phyloP scores from a whole-genome alignment of 169 alveolate genomes.

The Plasmodium blacklocki region DNA sequence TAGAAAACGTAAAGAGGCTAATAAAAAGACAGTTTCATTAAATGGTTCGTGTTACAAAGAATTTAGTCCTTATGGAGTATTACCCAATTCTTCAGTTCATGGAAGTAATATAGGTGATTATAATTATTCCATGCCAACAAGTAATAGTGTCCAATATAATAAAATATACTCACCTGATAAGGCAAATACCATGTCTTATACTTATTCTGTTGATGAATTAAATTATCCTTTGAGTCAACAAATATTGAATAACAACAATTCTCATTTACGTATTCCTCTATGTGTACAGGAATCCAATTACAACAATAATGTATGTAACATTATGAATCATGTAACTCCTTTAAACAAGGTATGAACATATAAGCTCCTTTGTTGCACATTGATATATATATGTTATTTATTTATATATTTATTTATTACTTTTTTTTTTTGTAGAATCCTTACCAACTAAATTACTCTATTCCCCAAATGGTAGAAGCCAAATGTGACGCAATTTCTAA shows the following conservation, averaged over 20 bases:
- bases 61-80: slow-evolving; percentile 17
- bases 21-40: slow-evolving; percentile 24
- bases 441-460: slow-evolving; percentile 4
- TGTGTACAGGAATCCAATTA: slow-evolving; percentile 29
- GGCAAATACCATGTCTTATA: slow-evolving; percentile 19
- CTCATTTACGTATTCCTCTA: slow-evolving; percentile 31
- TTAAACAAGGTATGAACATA: slow-evolving; percentile 15
- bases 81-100: slow-evolving; percentile 40
- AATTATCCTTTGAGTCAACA: slow-evolving; percentile 44
- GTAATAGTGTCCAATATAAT: slow-evolving; percentile 7
- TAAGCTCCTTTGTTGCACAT: too few relatives aligned
- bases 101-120: slow-evolving; percentile 33
- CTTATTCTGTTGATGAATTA: slow-evolving; percentile 20
- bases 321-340: slow-evolving; percentile 12
- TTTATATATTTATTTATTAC: background rate
- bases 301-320: slow-evolving; percentile 1
- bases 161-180: slow-evolving; percentile 19
- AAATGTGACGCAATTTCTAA: slow-evolving; percentile 15
- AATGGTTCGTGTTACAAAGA: slow-evolving; percentile 34
- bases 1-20: slow-evolving; percentile 38
- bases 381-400: background rate
- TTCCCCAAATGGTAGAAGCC: slow-evolving; percentile 1
- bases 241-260: slow-evolving; percentile 10
- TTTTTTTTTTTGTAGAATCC: slow-evolving; percentile 5
- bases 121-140: slow-evolving; percentile 26